These are phyloP conservation scores for Sarocladiaceae sp. DNA, from an alignment of 2,329 filamentous ascomycete species.

Conservation along the genomic window DNA sequence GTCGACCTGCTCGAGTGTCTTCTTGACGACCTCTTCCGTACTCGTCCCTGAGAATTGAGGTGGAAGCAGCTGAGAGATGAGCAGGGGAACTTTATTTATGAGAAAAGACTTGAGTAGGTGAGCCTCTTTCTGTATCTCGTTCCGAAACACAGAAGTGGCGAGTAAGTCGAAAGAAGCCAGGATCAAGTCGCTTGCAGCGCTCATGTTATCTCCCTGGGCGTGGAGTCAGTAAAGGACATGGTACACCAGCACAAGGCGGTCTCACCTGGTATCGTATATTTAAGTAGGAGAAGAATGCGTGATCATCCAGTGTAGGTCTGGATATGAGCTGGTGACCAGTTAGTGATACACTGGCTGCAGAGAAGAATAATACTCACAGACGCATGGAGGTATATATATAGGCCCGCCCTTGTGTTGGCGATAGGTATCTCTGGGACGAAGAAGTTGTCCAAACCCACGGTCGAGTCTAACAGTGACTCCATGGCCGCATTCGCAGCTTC, in stretches of 20 bases:
- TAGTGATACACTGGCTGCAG: slow-evolving; percentile 76
- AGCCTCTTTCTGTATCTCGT: slow-evolving; percentile 50
- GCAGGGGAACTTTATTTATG: slow-evolving; percentile 57
- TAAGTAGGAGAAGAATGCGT: slow-evolving; percentile 69
- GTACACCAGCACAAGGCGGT: background rate
- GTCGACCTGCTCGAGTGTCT: slow-evolving; percentile 75
- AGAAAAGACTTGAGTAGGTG: slow-evolving; percentile 81
- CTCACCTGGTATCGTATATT: slow-evolving; percentile 76
- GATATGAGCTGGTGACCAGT: no score
- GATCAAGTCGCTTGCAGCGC: slow-evolving; percentile 74
- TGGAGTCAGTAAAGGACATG: slow-evolving; percentile 10
- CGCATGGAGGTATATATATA: slow-evolving; percentile 81
- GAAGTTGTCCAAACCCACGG: slow-evolving; percentile 48
- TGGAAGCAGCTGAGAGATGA: slow-evolving; percentile 45
- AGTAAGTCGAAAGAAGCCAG: slow-evolving; percentile 85
- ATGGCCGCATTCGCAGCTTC: slow-evolving; percentile 41
- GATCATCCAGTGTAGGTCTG: slow-evolving; percentile 78
- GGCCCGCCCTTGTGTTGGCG: slow-evolving; percentile 69
- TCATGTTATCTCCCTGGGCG: slow-evolving; percentile 64
- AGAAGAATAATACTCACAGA: slow-evolving; percentile 63
- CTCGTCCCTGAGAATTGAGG: slow-evolving; percentile 72
- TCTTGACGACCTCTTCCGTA: slow-evolving; percentile 59
- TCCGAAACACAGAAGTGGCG: slow-evolving; percentile 74
- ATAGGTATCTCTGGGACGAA: slow-evolving; percentile 59
- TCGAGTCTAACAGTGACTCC: slow-evolving; percentile 51